A percentile compares a stretch with the other conserved stretches of the same genome.
These are phyloP conservation scores for Moesziomyces globuligerus DNA, from an alignment of 1,284 basidiomycete genomes.

Conservation along the genomic window DNA sequence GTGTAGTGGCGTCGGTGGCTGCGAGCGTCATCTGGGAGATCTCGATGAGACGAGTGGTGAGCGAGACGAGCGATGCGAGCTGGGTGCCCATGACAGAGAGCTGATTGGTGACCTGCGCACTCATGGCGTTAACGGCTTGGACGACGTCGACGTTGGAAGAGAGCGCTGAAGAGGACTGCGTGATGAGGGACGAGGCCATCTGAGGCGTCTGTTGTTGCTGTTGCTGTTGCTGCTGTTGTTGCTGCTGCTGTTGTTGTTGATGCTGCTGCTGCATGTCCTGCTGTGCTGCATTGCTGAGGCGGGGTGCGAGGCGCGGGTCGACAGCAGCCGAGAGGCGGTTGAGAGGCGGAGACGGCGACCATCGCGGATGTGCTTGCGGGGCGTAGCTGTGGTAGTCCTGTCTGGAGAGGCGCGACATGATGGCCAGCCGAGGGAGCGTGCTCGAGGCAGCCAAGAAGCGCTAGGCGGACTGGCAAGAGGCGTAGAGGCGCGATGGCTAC, in stretches of 20 bases:
- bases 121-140: constrained; percentile 45
- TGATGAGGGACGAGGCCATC: constrained; percentile 18
- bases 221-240: constrained; percentile 28
- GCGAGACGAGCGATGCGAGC: constrained; percentile 41
- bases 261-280: constrained; percentile 34
- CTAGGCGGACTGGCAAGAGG: neutral
- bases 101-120: constrained; percentile 38
- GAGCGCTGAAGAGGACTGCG: constrained; percentile 5
- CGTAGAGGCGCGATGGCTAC: too few species aligned
- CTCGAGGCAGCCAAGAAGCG: neutral
- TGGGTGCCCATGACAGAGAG: constrained; percentile 44
- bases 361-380: constrained; percentile 31
- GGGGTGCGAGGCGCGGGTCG: constrained; percentile 34
- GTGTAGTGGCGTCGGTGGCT: constrained; percentile 9
- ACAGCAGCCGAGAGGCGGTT: constrained; percentile 31
- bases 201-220: constrained; percentile 31
- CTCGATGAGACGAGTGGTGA: constrained; percentile 45
- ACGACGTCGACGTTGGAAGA: constrained; percentile 35
- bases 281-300: constrained; percentile 25
- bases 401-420: constrained; percentile 44
- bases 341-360: constrained; percentile 48
- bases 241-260: constrained; percentile 31
- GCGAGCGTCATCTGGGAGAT: constrained; percentile 32
- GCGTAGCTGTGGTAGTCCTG: constrained; percentile 44
- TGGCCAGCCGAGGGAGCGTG: neutral